These are phyloP conservation scores for Pholiota microspora DNA, from an alignment of 768 basidiomycete species.

Conservation along the genomic window DNA sequence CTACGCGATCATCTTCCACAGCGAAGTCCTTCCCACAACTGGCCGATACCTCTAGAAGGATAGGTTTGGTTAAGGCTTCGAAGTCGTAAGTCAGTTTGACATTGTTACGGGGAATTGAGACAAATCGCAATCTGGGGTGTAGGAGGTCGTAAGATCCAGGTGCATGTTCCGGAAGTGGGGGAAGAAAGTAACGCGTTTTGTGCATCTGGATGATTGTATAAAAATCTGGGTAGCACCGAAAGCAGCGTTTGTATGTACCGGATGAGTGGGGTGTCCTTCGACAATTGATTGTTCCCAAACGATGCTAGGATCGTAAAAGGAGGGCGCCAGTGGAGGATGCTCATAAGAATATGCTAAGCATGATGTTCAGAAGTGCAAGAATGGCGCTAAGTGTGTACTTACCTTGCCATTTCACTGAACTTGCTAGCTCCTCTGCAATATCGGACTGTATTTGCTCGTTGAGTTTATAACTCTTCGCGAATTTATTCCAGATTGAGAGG, in stretches of 20 bases:
- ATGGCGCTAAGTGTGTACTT: conserved; percentile 7
- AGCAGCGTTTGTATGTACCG: conserved; percentile 31
- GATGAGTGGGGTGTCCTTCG: conserved; percentile 60
- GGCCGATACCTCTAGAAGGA: conserved; percentile 37
- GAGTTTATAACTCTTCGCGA: conserved; percentile 34
- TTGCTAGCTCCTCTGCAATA: conserved; percentile 45
- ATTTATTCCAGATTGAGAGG: conserved; percentile 42
- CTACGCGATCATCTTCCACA: conserved; percentile 33
- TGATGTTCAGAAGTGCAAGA: background rate
- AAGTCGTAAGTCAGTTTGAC: conserved; percentile 52
- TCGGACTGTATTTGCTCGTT: conserved; percentile 32
- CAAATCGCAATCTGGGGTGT: conserved; percentile 45
- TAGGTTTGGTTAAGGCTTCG: conserved; percentile 37
- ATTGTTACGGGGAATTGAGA: conserved; percentile 40
- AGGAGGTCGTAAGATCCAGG: conserved; percentile 52
- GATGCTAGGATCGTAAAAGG: conserved; percentile 46
- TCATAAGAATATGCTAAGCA: conserved; percentile 44
- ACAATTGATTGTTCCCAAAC: conserved; percentile 63
- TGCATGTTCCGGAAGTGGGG: conserved; percentile 41
- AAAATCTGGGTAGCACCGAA: background rate
- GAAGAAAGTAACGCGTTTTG: conserved; percentile 50
- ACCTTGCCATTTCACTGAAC: conserved; percentile 57
- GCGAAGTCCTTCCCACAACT: conserved; percentile 33
- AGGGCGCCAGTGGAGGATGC: conserved; percentile 43
- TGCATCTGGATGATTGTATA: conserved; percentile 44